Evolutionary conservation across 2,329 filamentous ascomycete species (phyloP).

Genomic region (Trematosphaeria pertusa): DNA sequence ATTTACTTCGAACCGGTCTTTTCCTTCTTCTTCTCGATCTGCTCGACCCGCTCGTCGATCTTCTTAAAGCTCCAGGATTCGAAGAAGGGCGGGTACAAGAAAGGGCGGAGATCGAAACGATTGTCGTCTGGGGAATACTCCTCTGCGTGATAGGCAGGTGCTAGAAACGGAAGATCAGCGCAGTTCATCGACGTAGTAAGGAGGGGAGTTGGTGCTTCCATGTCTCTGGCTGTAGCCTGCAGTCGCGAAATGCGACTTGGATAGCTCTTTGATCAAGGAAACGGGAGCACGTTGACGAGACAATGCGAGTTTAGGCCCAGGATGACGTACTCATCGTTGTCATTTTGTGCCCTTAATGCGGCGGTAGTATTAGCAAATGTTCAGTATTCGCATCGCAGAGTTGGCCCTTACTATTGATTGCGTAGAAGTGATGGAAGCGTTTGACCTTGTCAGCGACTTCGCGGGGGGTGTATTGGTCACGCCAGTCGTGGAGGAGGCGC

Average conservation of each 20-base stretch:
- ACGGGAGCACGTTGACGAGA: no score
- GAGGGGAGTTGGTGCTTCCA: no score
- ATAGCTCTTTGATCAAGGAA: no score
- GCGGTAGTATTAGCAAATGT: no score
- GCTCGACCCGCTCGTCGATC: slow-evolving; percentile 45
- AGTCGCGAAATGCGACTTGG: no score
- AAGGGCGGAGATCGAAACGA: slow-evolving; percentile 57
- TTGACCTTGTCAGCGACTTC: slow-evolving; percentile 58
- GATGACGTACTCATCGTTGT: slow-evolving; percentile 36
- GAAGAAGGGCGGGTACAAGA: slow-evolving; percentile 53
- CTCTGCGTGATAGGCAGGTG: slow-evolving; percentile 46
- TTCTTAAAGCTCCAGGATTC: slow-evolving; percentile 46
- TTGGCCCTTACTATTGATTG: slow-evolving; percentile 71
- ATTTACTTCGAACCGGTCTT: no score
- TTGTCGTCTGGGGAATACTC: slow-evolving; percentile 65
- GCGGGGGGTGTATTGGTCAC: slow-evolving; percentile 46
- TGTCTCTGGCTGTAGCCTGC: no score
- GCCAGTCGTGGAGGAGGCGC: slow-evolving; percentile 60
- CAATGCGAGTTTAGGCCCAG: no score
- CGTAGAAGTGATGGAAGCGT: slow-evolving; percentile 54
- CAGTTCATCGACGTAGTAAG: no score
- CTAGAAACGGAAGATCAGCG: no score
- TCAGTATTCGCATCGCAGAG: no score
- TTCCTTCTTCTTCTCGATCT: slow-evolving; percentile 30
- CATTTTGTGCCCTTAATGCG: slow-evolving; percentile 71